phyloP scores from a whole-genome alignment of 495 filamentous ascomycete genomes.

The Penicillium cosmopolitanum region DNA sequence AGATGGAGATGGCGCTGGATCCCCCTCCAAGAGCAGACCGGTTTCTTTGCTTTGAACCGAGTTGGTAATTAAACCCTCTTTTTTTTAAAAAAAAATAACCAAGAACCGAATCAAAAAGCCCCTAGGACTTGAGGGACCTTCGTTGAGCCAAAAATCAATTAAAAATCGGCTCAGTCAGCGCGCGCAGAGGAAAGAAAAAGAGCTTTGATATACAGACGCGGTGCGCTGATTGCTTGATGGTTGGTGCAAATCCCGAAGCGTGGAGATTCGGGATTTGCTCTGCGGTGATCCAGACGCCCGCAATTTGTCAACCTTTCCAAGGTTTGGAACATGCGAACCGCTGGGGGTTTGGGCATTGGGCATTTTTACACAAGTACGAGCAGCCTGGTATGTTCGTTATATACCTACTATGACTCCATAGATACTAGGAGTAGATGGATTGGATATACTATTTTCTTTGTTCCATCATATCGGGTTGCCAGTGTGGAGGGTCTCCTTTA shows the following conservation, averaged over 20 bases:
- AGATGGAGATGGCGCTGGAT: conserved; percentile 2
- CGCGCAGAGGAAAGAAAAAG: conserved; percentile 9
- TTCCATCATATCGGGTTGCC: not conserved
- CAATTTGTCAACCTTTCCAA: conserved; percentile 19
- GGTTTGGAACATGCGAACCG: not conserved
- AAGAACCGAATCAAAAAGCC: not conserved
- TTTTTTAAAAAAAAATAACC: not conserved
- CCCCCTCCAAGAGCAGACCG: not conserved
- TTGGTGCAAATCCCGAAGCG: conserved; percentile 33
- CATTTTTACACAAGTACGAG: not conserved
- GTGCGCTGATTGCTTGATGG: conserved; percentile 30
- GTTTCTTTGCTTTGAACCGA: not conserved
- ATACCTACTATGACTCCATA: no score
- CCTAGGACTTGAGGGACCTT: not conserved
- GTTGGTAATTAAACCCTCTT: not conserved
- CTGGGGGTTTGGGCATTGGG: not conserved
- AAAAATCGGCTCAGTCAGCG: not conserved
- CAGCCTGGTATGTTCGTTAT: no score
- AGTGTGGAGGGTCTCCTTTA: no score
- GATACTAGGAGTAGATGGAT: no score
- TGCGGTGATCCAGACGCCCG: conserved; percentile 12
- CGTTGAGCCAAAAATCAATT: not conserved
- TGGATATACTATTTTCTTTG: no score
- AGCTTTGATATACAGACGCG: conserved; percentile 31
- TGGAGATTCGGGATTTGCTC: conserved; percentile 39